phyloP scores from a whole-genome alignment of 192 early-diverging fungal genomes.

The Lobulomyces angularis region DNA sequence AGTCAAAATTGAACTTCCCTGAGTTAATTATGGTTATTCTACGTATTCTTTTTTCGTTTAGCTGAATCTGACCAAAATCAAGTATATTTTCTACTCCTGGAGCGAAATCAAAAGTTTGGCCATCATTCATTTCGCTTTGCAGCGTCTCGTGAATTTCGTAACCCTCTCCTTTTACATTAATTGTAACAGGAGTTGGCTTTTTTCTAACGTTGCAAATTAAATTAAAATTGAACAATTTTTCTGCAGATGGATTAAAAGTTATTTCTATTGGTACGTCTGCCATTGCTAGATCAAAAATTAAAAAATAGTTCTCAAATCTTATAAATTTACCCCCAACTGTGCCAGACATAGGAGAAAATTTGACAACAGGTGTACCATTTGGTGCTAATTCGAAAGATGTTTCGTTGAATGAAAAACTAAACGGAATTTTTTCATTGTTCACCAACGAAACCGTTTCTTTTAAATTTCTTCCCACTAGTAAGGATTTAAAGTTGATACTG shows the following conservation, averaged over 20 bases:
- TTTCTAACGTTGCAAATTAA: conserved; percentile 39
- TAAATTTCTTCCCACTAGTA: conserved; percentile 38
- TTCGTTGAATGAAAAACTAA: conserved; percentile 39
- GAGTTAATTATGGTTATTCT: conserved; percentile 37
- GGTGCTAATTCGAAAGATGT: conserved; percentile 27
- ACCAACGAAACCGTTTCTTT: conserved; percentile 39
- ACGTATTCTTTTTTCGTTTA: conserved; percentile 41
- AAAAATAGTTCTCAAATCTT: too few species aligned
- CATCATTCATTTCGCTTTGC: conserved; percentile 35
- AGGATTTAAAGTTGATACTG: conserved; percentile 44
- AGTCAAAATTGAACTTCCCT: conserved; percentile 48
- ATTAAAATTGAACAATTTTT: conserved; percentile 49
- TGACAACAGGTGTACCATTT: conserved; percentile 25
- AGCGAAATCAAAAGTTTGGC: conserved; percentile 20
- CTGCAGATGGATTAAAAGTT: conserved; percentile 32
- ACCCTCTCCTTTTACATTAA: conserved; percentile 53
- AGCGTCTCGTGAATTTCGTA: conserved; percentile 44
- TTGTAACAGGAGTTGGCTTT: conserved; percentile 40
- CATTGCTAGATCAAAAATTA: too few species aligned
- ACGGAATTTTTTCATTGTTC: conserved; percentile 40
- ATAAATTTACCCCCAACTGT: too few species aligned
- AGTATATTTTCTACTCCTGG: conserved; percentile 26
- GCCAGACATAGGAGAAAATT: conserved; percentile 29
- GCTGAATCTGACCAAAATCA: conserved; percentile 44
- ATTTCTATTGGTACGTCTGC: conserved; percentile 38